phyloP scores from a whole-genome alignment of 2,329 filamentous ascomycete genomes.

The Penicillium sp. region DNA sequence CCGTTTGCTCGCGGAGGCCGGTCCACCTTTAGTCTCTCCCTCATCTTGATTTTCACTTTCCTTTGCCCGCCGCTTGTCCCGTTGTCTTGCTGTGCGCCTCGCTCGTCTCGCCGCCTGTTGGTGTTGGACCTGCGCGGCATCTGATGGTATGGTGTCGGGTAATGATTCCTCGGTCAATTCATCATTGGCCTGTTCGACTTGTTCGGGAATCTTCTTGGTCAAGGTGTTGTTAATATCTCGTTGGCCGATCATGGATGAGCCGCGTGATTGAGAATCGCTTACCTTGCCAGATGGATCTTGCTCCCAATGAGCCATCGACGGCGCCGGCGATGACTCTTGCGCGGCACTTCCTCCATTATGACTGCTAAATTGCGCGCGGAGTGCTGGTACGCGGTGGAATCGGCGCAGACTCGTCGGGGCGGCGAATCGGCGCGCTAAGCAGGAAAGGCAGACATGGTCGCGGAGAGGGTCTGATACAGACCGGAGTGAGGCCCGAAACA shows the following conservation, averaged over 20 bases:
- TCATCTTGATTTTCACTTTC: not conserved
- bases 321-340: not conserved
- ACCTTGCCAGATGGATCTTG: not conserved
- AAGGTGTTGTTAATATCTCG: not conserved
- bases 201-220: not conserved
- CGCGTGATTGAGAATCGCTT: not conserved
- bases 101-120: not conserved
- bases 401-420: constrained; percentile 26
- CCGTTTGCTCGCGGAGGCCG: not conserved
- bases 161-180: not conserved
- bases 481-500: constrained; percentile 42
- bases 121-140: not conserved
- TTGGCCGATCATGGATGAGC: not conserved
- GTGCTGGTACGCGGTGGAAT: constrained; percentile 27
- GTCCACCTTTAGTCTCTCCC: not conserved
- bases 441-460: constrained; percentile 40
- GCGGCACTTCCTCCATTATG: constrained; percentile 1
- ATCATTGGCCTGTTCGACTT: not conserved
- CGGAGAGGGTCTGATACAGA: constrained; percentile 38
- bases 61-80: constrained; percentile 1
- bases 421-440: constrained; percentile 29
- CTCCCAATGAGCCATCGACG: not conserved
- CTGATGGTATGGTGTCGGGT: not conserved
- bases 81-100: not conserved
- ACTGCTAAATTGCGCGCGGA: constrained; percentile 13